Base-by-base conservation (phyloP, 495 filamentous ascomycete genomes). In the Patellaria atrata region DNA sequence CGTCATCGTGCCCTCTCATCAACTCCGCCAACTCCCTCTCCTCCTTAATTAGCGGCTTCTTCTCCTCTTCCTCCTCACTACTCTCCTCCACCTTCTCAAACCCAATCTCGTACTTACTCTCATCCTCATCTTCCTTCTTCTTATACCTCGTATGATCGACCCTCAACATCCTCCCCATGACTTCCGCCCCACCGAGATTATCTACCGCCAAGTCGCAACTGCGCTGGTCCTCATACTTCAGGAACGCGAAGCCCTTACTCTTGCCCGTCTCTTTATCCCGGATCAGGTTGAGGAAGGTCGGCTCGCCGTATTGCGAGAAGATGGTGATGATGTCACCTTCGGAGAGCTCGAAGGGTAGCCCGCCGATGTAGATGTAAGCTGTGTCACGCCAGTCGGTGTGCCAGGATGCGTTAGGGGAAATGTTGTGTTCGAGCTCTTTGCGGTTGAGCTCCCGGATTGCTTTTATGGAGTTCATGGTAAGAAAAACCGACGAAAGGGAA, bases 141-240 rank as follows among this genome's bases (percentile, higher is more conserved):
- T 94, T 89, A 54, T 97, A 96, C 28, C 83, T 63, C 25, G 82
- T 75, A 58, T 97, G 89, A 56, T 97, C 89, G 3, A 97, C 89
- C 43, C 80, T 74, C 24, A 97, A 55, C 30, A 81, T 57, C 28
- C 87, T 65, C 0, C 85, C 85, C 53, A 82, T 65, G 12, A 97
- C 77, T 18, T 70, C 77, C 16, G 85, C 75, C 11, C 89, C 89
- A 27, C 83, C 79, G 4, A 97, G 58, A 53, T 97, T 97, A 58
- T 97, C 89, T 2, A 97, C 89, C 1, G 89, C 89, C 22, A 97
- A 63, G 57, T 94, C 85, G 25, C 81, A 87, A 54, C 84, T 93
- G 39, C 91, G 74, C 67, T 97, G 89, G 57, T 97, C 89, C 52
- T 97, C 89, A 57, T 94, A 97, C 56, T 97, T 97, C 33, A 97